Evolutionary conservation across 805 yeast species (phyloP).

Genomic region (Ogataea ramenticola): DNA sequence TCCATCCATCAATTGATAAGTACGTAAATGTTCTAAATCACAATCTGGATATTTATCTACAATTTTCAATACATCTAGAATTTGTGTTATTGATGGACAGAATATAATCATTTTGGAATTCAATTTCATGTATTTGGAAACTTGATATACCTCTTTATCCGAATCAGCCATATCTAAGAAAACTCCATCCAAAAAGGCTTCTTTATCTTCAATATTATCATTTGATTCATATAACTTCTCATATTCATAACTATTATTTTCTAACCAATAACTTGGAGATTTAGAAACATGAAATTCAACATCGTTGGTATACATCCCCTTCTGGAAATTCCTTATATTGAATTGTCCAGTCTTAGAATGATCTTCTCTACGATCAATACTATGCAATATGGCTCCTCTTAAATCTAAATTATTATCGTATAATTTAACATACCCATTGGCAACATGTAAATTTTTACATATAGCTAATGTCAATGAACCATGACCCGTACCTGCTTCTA

Average conservation of each 20-base stretch:
- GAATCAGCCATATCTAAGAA: conserved; percentile 43
- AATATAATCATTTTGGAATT: conserved; percentile 39
- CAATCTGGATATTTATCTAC: conserved; percentile 23
- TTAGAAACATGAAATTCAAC: conserved; percentile 37
- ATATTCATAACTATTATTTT: conserved; percentile 19
- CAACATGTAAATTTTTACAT: conserved; percentile 34
- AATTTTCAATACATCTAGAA: conserved; percentile 30
- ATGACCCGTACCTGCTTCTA: conserved; percentile 53
- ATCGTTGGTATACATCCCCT: conserved; percentile 37
- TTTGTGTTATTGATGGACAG: conserved; percentile 42
- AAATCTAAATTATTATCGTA: conserved; percentile 12
- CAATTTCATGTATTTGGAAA: conserved; percentile 28
- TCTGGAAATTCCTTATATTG: conserved; percentile 30
- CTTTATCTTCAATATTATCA: conserved; percentile 13
- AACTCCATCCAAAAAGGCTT: conserved; percentile 32
- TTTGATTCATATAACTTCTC: conserved; percentile 6
- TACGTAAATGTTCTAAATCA: conserved; percentile 29
- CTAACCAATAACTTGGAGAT: conserved; percentile 36
- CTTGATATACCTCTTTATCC: conserved; percentile 24
- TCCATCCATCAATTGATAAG: conserved; percentile 38
- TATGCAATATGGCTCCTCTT: conserved; percentile 39
- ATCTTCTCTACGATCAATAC: conserved; percentile 32
- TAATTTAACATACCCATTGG: conserved; percentile 28
- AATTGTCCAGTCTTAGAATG: conserved; percentile 36
- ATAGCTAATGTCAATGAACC: conserved; percentile 42